Percentiles rank a stretch among this genome's conserved stretches.
Conservation (phyloP, 2,329 filamentous ascomycete species). For the Aspergillus eucalypticola region DNA sequence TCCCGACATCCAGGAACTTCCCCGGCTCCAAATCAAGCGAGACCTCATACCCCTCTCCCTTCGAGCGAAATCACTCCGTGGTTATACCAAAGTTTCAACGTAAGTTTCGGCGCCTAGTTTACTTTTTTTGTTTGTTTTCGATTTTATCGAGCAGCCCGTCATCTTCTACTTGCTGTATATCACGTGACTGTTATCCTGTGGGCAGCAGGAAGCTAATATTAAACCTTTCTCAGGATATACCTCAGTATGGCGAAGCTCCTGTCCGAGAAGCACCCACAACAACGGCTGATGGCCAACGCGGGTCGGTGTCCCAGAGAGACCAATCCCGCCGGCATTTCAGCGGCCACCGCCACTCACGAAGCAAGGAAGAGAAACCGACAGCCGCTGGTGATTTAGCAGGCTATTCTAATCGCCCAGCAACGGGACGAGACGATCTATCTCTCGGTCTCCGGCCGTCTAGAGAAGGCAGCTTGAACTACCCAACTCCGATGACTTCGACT, state of each 20-base stretch:
- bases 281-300: slow-evolving; percentile 67
- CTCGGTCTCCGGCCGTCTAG: slow-evolving; percentile 54
- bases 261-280: slow-evolving; percentile 66
- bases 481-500: slow-evolving; percentile 53
- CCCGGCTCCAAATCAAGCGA: slow-evolving; percentile 67
- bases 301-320: slow-evolving; percentile 49
- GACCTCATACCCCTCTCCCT: slow-evolving; percentile 80
- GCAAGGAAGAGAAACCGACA: slow-evolving; percentile 58
- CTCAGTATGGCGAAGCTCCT: slow-evolving; percentile 74
- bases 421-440: slow-evolving; percentile 73
- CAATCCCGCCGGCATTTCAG: slow-evolving; percentile 55
- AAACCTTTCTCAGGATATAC: slow-evolving; percentile 61
- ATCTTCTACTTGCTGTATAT: background rate
- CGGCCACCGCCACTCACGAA: slow-evolving; percentile 49
- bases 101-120: slow-evolving; percentile 44
- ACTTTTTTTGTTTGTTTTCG: background rate
- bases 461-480: slow-evolving; percentile 47
- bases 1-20: slow-evolving; percentile 56
- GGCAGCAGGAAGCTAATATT: background rate
- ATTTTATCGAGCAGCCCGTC: background rate
- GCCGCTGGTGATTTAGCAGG: slow-evolving; percentile 38
- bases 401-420: slow-evolving; percentile 67
- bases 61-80: slow-evolving; percentile 97
- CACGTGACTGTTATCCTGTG: background rate
- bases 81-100: slow-evolving; percentile 83